Conservation (phyloP, 1,284 basidiomycete species). For the Boletus smithii region DNA sequence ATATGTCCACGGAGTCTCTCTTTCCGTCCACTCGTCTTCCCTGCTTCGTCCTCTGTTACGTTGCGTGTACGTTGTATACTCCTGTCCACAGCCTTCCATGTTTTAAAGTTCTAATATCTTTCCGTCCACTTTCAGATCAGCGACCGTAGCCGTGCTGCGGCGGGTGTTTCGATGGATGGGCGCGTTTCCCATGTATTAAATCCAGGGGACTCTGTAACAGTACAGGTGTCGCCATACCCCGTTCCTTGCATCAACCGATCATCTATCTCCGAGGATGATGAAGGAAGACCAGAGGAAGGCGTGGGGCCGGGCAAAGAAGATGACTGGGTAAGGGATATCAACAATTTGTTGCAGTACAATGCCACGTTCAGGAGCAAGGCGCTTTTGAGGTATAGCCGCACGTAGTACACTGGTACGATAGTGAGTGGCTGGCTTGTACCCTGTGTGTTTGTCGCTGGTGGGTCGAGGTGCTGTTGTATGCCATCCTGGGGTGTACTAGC, state of each 20-base stretch:
- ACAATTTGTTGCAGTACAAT: conserved; percentile 88
- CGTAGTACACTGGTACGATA: conserved; percentile 13
- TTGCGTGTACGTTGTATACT: conserved; percentile 60
- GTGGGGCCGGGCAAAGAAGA: conserved; percentile 78
- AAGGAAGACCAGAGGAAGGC: conserved; percentile 42
- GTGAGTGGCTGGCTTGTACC: conserved; percentile 13
- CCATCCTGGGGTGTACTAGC: not conserved
- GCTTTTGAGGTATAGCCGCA: conserved; percentile 52
- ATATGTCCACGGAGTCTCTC: conserved; percentile 93
- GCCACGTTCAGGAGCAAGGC: conserved; percentile 89
- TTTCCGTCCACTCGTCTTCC: conserved; percentile 90
- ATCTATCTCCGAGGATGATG: conserved; percentile 56
- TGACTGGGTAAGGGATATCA: conserved; percentile 96
- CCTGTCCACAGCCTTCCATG: not conserved
- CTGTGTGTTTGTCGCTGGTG: conserved; percentile 3
- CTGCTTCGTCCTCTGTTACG: conserved; percentile 78
- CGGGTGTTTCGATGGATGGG: conserved; percentile 92
- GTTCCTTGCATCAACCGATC: conserved; percentile 91
- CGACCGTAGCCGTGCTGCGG: conserved; percentile 78
- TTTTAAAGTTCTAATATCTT: conserved; percentile 1
- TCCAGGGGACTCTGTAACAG: conserved; percentile 82
- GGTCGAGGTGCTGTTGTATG: too few relatives aligned
- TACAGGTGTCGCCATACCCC: conserved; percentile 83
- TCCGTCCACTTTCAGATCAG: conserved; percentile 59
- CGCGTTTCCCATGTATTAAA: conserved; percentile 76